Evolutionary conservation across 805 yeast species (phyloP), one percentile per base, ranked within the genome.

Genomic region (Candida boidinii): DNA sequence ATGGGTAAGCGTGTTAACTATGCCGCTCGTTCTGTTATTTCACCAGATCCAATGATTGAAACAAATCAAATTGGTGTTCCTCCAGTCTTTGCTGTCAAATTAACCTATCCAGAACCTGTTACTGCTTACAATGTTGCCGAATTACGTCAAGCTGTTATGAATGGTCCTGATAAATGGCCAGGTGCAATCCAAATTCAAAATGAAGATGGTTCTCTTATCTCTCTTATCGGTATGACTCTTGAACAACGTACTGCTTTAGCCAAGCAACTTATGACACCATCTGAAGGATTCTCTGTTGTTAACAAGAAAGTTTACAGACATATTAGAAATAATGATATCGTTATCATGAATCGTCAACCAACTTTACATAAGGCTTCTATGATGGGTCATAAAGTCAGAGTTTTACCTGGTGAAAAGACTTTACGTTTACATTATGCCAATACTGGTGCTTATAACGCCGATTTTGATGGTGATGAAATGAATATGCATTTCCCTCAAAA

Each of bases 1-100:
- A 92, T 92, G 99, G 99, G 99, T 56, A 92, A 92, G 70, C 87
- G 99, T 68, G 99, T 92, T 39, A 94, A 92, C 58, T 90, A 85
- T 53, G 96, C 97, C 34, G 98, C 98, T 32, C 86, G 99, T 64
- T 90, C 98, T 8, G 99, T 92, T 49, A 92, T 92, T 62, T 88
- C 97, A 6, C 97, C 97, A 5, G 99, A 92, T 64, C 99, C 99
- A 36, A 92, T 83, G 66, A 71, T 92, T 48, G 98, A 92, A 64
- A 94, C 98, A 11, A 86, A 88, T 55, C 96, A 92, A 62, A 90
- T 92, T 54, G 99, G 98, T 64, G 90, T 92, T 36, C 99, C 99
- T 21, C 98, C 98, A 1, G 98, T 94, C 12, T 92, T 92, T 51
- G 99, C 99, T 13, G 79, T 74, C 39, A 90, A 88, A 57, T 70